Evolutionary conservation across 345 rosid species (phyloP).

Genomic region (Xanthoceras sorbifolium): DNA sequence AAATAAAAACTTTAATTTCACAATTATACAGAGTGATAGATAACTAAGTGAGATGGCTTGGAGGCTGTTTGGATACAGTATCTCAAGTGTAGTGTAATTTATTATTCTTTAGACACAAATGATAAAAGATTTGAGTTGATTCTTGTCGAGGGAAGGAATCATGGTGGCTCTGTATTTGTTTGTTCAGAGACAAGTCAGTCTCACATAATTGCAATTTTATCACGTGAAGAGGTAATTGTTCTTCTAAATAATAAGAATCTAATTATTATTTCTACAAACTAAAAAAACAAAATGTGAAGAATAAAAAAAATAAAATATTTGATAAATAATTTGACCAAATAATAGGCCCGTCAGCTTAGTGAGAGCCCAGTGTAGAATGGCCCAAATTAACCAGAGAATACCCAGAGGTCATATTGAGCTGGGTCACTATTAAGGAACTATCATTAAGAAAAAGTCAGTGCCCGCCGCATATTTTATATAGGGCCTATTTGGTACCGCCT

Average conservation of each 20-base stretch:
- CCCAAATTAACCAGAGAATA: background rate
- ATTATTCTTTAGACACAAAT: background rate
- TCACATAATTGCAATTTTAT: background rate
- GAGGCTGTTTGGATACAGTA: background rate
- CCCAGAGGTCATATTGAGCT: no score
- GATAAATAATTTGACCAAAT: no score
- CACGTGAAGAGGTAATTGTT: no score
- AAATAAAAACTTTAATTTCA: no score
- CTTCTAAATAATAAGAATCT: background rate
- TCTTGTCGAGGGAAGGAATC: background rate
- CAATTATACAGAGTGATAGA: background rate
- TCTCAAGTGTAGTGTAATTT: background rate
- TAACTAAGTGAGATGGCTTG: background rate
- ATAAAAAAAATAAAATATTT: no score
- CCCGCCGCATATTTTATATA: no score
- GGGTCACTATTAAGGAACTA: no score
- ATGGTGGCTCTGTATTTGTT: background rate
- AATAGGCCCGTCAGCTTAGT: no score
- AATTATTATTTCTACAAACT: no score
- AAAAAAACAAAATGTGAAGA: no score
- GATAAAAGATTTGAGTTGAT: constrained; percentile 1
- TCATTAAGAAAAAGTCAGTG: no score
- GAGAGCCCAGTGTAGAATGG: background rate
- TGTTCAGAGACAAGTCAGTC: background rate
- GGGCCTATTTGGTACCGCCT: no score